Evolutionary conservation across 2,329 filamentous ascomycete species (phyloP), one percentile per base, ranked within the genome.

Genomic region (Alternaria sp.): DNA sequence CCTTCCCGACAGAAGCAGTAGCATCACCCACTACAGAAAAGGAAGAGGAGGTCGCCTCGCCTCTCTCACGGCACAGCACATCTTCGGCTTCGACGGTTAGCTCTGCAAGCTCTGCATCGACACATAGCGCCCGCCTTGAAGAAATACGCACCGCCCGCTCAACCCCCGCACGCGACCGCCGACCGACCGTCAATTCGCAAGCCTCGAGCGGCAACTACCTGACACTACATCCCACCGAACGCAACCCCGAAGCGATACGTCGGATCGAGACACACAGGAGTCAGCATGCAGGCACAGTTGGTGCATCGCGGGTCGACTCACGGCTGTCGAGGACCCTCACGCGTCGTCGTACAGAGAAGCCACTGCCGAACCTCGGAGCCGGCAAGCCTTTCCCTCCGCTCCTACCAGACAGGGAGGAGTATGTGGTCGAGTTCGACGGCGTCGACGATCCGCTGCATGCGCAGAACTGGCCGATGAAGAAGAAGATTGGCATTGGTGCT

Each of bases 361-460:
- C 90, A 1, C 75, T 93, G 58, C 91, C 91, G 0, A 79, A 81
- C 12, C 90, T 93, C 75, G 91, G 91, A 30, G 88, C 85, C 53
- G 90, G 89, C 15, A 94, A 93, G 81, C 85, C 89, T 1, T 93
- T 89, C 71, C 92, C 92, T 2, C 91, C 91, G 3, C 83, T 81
- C 0, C 77, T 94, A 49, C 91, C 91, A 2, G 88, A 89, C 5
- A 85, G 86, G 69, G 92, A 95, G 71, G 88, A 92, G 67, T 95
- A 94, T 74, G 91, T 93, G 0, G 92, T 95, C 50, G 92, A 87
- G 57, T 97, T 96, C 73, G 90, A 94, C 69, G 93, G 93, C 1
- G 90, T 89, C 1, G 86, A 93, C 67, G 93, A 97, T 73, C 93
- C 93, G 3, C 76, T 94, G 66, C 93, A 97, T 79, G 90, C 93